Evolutionary conservation across 2,329 filamentous ascomycete genomes (phyloP).

Genomic region (Pseudogymnoascus sp.): DNA sequence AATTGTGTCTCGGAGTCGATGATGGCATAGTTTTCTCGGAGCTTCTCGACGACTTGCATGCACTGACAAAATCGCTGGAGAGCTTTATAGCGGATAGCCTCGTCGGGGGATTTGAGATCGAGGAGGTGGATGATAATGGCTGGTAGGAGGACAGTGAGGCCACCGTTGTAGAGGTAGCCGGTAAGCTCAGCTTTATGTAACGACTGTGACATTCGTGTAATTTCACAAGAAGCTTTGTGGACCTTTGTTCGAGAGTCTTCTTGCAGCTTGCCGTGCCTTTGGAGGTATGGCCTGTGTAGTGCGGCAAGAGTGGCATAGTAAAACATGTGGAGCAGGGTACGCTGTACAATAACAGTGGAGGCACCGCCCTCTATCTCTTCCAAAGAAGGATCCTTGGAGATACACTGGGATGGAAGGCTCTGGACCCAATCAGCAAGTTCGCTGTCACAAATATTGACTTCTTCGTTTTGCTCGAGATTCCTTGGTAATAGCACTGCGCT

Average conservation of each 20-base stretch:
- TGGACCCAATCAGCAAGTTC: conserved; percentile 70
- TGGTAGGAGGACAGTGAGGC: conserved; percentile 77
- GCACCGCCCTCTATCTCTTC: conserved; percentile 50
- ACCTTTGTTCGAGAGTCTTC: conserved; percentile 74
- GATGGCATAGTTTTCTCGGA: conserved; percentile 79
- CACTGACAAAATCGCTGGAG: conserved; percentile 76
- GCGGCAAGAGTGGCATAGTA: conserved; percentile 85
- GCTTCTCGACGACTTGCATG: conserved; percentile 78
- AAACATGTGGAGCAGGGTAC: conserved; percentile 78
- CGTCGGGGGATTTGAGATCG: conserved; percentile 74
- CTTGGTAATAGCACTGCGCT: conserved; percentile 77
- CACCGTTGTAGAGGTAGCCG: conserved; percentile 71
- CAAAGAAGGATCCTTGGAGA: conserved; percentile 51
- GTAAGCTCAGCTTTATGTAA: conserved; percentile 66
- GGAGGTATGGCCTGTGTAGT: conserved; percentile 56
- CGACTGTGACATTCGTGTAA: conserved; percentile 71
- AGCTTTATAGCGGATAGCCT: conserved; percentile 61
- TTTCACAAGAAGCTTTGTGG: conserved; percentile 70
- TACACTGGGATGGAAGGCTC: conserved; percentile 59
- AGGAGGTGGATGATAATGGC: conserved; percentile 86
- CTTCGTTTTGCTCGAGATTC: conserved; percentile 62
- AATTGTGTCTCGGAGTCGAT: conserved; percentile 87
- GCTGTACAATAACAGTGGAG: conserved; percentile 55
- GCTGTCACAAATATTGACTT: conserved; percentile 66
- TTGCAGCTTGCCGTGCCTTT: conserved; percentile 40